A percentile compares a stretch with the other conserved stretches of the same genome.
phyloP scores from a whole-genome alignment of 495 filamentous ascomycete species.

The Daldinia loculata region DNA sequence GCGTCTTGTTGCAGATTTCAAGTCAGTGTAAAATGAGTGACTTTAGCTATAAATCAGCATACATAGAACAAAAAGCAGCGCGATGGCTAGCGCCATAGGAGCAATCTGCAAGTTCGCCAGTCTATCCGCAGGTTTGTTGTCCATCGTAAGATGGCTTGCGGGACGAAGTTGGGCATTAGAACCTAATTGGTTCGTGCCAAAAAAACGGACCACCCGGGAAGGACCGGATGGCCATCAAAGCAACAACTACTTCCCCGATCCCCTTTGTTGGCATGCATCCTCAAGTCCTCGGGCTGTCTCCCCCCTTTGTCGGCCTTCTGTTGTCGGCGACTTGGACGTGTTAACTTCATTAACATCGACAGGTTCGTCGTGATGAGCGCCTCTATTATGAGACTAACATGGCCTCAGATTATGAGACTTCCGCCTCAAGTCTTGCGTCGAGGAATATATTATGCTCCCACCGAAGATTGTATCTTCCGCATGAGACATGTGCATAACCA shows the following conservation, averaged over 20 bases:
- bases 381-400: constrained; percentile 12
- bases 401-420: constrained; percentile 22
- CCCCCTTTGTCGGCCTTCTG: constrained; percentile 21
- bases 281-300: constrained; percentile 10
- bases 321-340: constrained; percentile 15
- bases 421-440: constrained; percentile 23
- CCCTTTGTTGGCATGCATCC: constrained; percentile 12
- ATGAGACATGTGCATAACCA: constrained; percentile 20
- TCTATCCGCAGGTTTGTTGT: constrained; percentile 23
- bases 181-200: constrained; percentile 19
- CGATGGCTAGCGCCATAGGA: constrained; percentile 14
- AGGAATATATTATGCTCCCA: constrained; percentile 18
- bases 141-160: constrained; percentile 16
- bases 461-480: constrained; percentile 27
- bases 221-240: constrained; percentile 22
- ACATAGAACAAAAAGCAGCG: constrained; percentile 21
- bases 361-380: constrained; percentile 7
- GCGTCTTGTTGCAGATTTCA: background rate
- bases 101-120: constrained; percentile 34
- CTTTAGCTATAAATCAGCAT: constrained; percentile 28
- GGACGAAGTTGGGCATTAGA: constrained; percentile 20
- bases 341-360: constrained; percentile 19
- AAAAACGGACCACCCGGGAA: constrained; percentile 13
- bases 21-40: constrained; percentile 30
- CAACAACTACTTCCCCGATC: constrained; percentile 26